Base-by-base conservation (phyloP, 495 filamentous ascomycete genomes). In the Staphylotrichum tortipilum region DNA sequence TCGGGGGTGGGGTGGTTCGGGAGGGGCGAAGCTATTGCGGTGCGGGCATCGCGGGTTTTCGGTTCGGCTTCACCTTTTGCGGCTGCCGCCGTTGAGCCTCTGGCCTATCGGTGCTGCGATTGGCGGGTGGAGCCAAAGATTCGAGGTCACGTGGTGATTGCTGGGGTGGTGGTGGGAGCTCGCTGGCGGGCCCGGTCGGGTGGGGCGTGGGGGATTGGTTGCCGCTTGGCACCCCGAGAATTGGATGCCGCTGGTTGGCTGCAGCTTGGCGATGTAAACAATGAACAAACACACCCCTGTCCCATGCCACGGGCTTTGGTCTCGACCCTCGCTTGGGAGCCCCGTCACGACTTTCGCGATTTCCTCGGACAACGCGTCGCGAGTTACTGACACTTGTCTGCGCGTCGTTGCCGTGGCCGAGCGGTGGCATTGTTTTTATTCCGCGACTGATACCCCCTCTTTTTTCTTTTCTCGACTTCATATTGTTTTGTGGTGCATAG, bases 131-230 rank as follows among this genome's bases (percentile, higher is more conserved):
- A 39, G 23, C 34, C 19, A 33, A 50, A 52, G 39, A 54, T 55
- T 55, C 52, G 6, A 5, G 43, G n/a, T 65, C 62, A 65, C 62
- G 62, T 65, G 62, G 23, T 44, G 60, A 61, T 63, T 55, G 57
- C 15, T 7, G 15, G 22, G 22, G 31, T 18, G 7, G 4, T 24
- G 19, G 12, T 28, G 26, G 10, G 26, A 7, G 26, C 6, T 1
- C 37, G 22, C 30, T 39, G 21, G 37, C 21, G 19, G 18, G 37
- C 38, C 15, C 17, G 36, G 33, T 10, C 2, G 33, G n/a, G 5
- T 3, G 3, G 14, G 17, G 60, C 57, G 23, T 40, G 59, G 60
- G 60, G 56, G 57, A 42, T 7, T 21, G 22, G 24, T 7, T 15
- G n/a, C n/a, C n/a, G n/a, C n/a, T n/a, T n/a, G 15, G 17, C 21